phyloP scores from a whole-genome alignment of 2,329 filamentous ascomycete genomes.

The Xylariaceae sp. region DNA sequence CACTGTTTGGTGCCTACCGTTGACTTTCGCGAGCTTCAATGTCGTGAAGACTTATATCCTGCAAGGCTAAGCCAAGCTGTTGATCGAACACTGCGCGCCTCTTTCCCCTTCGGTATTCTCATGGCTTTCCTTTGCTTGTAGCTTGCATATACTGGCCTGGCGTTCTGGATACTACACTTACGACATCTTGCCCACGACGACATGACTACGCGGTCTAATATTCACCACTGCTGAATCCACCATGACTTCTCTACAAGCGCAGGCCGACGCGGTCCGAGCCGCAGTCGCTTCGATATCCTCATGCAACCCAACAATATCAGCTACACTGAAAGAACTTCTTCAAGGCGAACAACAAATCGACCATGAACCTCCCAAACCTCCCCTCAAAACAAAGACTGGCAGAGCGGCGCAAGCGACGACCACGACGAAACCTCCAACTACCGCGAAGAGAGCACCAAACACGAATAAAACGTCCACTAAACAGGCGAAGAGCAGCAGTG shows the following conservation, averaged over 20 bases:
- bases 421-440: constrained; percentile 11
- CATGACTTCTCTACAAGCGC: constrained; percentile 36
- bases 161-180: constrained; percentile 15
- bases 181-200: constrained; percentile 17
- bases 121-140: constrained; percentile 10
- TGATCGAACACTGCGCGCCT: constrained; percentile 3
- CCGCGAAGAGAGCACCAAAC: constrained; percentile 3
- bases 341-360: constrained; percentile 20
- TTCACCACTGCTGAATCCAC: constrained; percentile 11
- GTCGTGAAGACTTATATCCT: background rate
- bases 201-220: constrained; percentile 20
- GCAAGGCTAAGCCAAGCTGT: background rate
- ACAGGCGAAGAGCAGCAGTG: constrained; percentile 18
- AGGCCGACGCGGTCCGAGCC: constrained; percentile 44
- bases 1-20: too few relatives aligned
- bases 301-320: constrained; percentile 44
- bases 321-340: constrained; percentile 40
- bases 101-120: constrained; percentile 5
- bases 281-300: constrained; percentile 45
- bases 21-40: too few relatives aligned
- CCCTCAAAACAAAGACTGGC: constrained; percentile 24
- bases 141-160: constrained; percentile 11
- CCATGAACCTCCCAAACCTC: constrained; percentile 20
- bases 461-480: constrained; percentile 4
- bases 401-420: constrained; percentile 17